phyloP scores from a whole-genome alignment of 495 filamentous ascomycete genomes.

The Aspergillus heteromorphus region DNA sequence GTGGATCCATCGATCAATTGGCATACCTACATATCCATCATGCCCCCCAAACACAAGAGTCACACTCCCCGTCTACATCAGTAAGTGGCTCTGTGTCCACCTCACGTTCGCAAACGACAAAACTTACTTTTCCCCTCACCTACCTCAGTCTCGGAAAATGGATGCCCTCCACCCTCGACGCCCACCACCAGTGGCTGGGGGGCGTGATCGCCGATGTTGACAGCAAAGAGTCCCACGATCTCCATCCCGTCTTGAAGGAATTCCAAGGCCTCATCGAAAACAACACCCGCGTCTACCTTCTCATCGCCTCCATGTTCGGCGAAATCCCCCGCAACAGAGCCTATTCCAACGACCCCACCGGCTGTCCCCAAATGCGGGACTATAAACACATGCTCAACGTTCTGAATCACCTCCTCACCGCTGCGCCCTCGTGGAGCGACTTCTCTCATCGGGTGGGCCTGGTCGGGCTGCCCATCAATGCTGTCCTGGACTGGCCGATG shows the following conservation, averaged over 20 bases:
- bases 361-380: slow-evolving; percentile 54
- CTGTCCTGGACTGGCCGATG: slow-evolving; percentile 70
- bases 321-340: slow-evolving; percentile 53
- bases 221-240: slow-evolving; percentile 10
- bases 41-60: neutral
- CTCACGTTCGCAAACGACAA: neutral
- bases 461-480: slow-evolving; percentile 63
- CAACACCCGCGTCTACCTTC: slow-evolving; percentile 35
- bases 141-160: slow-evolving; percentile 25
- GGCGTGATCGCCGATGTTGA: slow-evolving; percentile 30
- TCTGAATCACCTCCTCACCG: slow-evolving; percentile 58
- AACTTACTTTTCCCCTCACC: too few species aligned
- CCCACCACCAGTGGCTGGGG: slow-evolving; percentile 32
- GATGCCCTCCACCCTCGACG: slow-evolving; percentile 30
- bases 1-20: neutral
- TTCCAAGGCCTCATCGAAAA: slow-evolving; percentile 44
- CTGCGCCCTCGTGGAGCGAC: slow-evolving; percentile 57
- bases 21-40: neutral
- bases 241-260: slow-evolving; percentile 35
- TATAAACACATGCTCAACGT: slow-evolving; percentile 60
- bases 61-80: neutral
- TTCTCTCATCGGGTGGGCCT: slow-evolving; percentile 48
- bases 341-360: slow-evolving; percentile 58
- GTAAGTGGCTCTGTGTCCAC: neutral
- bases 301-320: slow-evolving; percentile 53